Evolutionary conservation across 2,329 filamentous ascomycete species (phyloP), one percentile per base, ranked within the genome.

Genomic region (Bipolaris oryzae): DNA sequence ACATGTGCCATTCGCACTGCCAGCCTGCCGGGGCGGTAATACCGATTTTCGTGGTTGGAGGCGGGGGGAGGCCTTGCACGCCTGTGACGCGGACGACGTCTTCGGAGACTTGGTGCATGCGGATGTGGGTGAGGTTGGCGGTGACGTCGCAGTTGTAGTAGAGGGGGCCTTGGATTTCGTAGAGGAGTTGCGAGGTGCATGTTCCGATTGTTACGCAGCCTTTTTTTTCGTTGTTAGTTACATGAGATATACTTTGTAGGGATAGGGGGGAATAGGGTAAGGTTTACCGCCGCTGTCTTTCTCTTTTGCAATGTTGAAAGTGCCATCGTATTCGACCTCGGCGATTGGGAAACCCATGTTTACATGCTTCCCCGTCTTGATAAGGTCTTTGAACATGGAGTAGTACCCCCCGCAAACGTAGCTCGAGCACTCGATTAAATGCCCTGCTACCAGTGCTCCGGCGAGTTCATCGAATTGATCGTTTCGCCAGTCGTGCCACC

Each of bases 401-500:
- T 75, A 79, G 74, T 61, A 61, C 1, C 58, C 63, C 13, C 64
- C 63, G 1, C 57, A 62, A 1, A 66, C 75, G 49, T 78, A 79
- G 38, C 67, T 69, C 11, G 67, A 67, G 51, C 77, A 79, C 41
- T 79, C 77, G 7, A 78, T 73, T 9, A 79, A 59, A 64, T 78
- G 77, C 2, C 77, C 77, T 15, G 74, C 75, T 5, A 79, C 70
- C 11, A 79, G 70, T 0, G 77, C 69, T 23, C 56, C 58, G 6
- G 65, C 67, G 2, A 80, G 71, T 54, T 71, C 60, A 41, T 70
- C 60, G 23, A 68, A 64, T n/a, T 81, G 61, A 33, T 64, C 62
- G 20, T 60, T 75, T 0, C 62, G 58, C 84, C 83, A 86, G 9
- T 76, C 71, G 47, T 86, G 79, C 78, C 82, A 86, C 76, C 78